These are phyloP conservation scores for Chaetomium cochliodes DNA, from an alignment of 495 filamentous ascomycete species.

Conservation along the genomic window DNA sequence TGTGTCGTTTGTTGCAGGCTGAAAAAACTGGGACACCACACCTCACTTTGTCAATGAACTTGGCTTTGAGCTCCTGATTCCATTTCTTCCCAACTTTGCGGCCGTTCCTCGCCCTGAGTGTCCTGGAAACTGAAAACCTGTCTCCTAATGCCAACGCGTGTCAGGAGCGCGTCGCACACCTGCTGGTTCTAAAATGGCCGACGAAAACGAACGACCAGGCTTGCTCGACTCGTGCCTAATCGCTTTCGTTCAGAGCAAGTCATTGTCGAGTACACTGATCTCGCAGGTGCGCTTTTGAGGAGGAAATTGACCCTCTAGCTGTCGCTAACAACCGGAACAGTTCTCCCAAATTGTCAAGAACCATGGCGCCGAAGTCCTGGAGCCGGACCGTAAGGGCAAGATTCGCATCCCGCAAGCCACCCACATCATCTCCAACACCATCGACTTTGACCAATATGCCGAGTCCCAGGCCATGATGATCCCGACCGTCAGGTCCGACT, in stretches of 20 bases:
- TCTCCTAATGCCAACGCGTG: slow-evolving; percentile 17
- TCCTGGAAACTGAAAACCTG: neutral
- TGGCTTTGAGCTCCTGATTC: neutral
- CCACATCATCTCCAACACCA: slow-evolving; percentile 79
- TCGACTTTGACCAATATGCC: slow-evolving; percentile 83
- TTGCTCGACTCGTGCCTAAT: slow-evolving; percentile 45
- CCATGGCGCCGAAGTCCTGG: slow-evolving; percentile 56
- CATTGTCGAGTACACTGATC: slow-evolving; percentile 42
- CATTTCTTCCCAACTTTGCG: neutral
- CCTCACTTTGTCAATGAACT: neutral
- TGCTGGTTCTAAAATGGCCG: slow-evolving; percentile 42
- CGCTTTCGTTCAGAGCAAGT: slow-evolving; percentile 46
- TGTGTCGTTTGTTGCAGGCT: neutral
- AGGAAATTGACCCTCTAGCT: slow-evolving; percentile 24
- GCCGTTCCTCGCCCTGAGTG: neutral
- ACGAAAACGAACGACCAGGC: slow-evolving; percentile 24
- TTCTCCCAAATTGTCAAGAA: slow-evolving; percentile 47
- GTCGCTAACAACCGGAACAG: slow-evolving; percentile 40
- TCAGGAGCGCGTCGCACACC: slow-evolving; percentile 23
- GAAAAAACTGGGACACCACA: neutral
- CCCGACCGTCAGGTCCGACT: slow-evolving; percentile 79
- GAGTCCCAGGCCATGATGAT: slow-evolving; percentile 69
- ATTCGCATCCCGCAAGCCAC: slow-evolving; percentile 62
- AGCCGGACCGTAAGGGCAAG: slow-evolving; percentile 43
- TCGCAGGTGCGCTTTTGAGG: slow-evolving; percentile 42